A percentile compares a stretch with the other conserved stretches of the same genome.
These are phyloP conservation scores for Picea sitchensis DNA, from an alignment of 75 land plant genomes.

Conservation along the genomic window DNA sequence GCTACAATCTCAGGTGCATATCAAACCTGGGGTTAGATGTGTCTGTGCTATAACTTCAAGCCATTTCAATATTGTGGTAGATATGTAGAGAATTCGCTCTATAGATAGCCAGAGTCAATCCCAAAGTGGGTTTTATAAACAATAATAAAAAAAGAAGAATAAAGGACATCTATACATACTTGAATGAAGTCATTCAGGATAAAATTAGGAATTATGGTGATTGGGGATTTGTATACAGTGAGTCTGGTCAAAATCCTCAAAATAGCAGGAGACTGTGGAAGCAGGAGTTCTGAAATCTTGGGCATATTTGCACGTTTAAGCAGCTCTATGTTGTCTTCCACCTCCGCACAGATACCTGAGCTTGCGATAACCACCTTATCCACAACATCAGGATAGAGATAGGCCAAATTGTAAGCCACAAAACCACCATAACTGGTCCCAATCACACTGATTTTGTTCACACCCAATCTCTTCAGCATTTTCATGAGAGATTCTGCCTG, in stretches of 20 bases:
- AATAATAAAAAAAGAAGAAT: neutral
- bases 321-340: constrained; percentile 33
- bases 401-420: constrained; percentile 76
- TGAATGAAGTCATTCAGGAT: constrained; percentile 43
- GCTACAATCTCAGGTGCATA: too few relatives aligned
- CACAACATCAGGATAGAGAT: constrained; percentile 37
- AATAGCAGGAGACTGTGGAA: constrained; percentile 41
- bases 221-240: constrained; percentile 12
- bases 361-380: constrained; percentile 78
- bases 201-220: constrained; percentile 18
- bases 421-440: constrained; percentile 96
- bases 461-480: constrained; percentile 42
- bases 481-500: constrained; percentile 58
- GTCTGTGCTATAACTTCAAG: too few relatives aligned
- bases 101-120: too few relatives aligned
- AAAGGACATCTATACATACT: constrained; percentile 19
- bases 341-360: constrained; percentile 54
- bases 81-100: too few relatives aligned
- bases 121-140: neutral
- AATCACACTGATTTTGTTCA: constrained; percentile 27
- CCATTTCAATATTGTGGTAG: too few relatives aligned
- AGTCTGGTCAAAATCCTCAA: constrained; percentile 31
- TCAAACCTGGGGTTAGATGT: too few relatives aligned
- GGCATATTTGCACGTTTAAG: constrained; percentile 22
- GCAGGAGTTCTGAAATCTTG: constrained; percentile 41